phyloP scores from a whole-genome alignment of 495 filamentous ascomycete genomes.

The Platismatia glauca region DNA sequence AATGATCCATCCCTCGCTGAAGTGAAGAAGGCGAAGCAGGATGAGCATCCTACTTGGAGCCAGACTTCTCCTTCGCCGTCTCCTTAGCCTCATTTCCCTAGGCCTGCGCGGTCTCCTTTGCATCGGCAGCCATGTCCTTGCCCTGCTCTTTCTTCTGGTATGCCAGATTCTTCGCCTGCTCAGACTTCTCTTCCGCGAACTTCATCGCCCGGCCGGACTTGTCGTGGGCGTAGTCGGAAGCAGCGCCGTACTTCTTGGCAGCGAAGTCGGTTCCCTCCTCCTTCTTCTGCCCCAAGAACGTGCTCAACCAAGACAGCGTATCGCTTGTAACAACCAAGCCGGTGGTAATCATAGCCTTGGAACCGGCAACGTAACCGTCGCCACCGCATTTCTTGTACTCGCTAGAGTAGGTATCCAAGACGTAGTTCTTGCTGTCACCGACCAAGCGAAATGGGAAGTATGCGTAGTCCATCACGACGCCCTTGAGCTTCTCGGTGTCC shows the following conservation, averaged over 20 bases:
- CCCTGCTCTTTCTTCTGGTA: constrained; percentile 47
- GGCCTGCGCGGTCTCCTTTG: constrained; percentile 6
- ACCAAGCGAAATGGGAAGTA: constrained; percentile 58
- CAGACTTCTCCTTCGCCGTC: constrained; percentile 15
- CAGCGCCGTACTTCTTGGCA: constrained; percentile 42
- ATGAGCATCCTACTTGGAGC: not conserved
- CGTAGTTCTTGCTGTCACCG: constrained; percentile 63
- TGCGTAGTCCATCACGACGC: constrained; percentile 52
- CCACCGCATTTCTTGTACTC: constrained; percentile 72
- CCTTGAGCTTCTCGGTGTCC: constrained; percentile 67
- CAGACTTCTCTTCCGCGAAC: constrained; percentile 17
- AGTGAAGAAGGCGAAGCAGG: not conserved
- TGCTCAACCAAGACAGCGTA: constrained; percentile 48
- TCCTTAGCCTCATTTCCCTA: constrained; percentile 8
- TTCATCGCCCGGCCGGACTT: constrained; percentile 7
- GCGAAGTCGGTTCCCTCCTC: constrained; percentile 49
- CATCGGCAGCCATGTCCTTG: constrained; percentile 13
- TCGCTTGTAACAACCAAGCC: constrained; percentile 63
- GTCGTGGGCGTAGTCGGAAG: constrained; percentile 10
- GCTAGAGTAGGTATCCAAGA: constrained; percentile 59
- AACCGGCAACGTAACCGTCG: constrained; percentile 54
- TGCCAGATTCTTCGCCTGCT: constrained; percentile 17
- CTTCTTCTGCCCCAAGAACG: constrained; percentile 50
- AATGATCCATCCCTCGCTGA: not conserved
- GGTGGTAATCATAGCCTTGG: constrained; percentile 69